Conservation (phyloP, 768 basidiomycete species). For the Paxillus involutus region DNA sequence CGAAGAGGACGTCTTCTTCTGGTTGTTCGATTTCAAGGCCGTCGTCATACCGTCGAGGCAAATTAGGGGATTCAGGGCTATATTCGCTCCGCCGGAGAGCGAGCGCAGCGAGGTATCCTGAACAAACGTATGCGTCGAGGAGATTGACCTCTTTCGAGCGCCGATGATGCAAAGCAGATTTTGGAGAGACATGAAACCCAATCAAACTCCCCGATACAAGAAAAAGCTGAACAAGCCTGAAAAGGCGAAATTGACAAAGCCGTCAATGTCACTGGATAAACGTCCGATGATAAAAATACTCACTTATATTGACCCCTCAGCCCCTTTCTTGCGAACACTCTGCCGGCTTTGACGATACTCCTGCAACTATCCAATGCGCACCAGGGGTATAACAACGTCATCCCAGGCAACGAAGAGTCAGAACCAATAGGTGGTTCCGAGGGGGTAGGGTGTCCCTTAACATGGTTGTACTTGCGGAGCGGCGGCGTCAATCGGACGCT, state of each 20-base stretch:
- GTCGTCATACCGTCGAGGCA: conserved; percentile 82
- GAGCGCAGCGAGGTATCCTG: conserved; percentile 79
- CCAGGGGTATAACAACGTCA: conserved; percentile 80
- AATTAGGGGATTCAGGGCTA: conserved; percentile 45
- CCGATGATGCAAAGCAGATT: conserved; percentile 55
- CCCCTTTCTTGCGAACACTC: conserved; percentile 70
- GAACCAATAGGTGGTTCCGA: conserved; percentile 55
- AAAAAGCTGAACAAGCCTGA: conserved; percentile 68
- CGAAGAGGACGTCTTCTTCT: conserved; percentile 86
- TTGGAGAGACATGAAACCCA: conserved; percentile 63
- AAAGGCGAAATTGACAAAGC: not conserved
- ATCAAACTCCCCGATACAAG: conserved; percentile 76
- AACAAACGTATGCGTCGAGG: conserved; percentile 77
- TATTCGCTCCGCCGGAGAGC: conserved; percentile 66
- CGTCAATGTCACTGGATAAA: not conserved
- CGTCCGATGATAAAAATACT: conserved; percentile 24
- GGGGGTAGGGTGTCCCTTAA: conserved; percentile 39
- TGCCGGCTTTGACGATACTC: conserved; percentile 71
- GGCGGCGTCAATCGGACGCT: conserved; percentile 63
- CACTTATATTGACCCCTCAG: conserved; percentile 78
- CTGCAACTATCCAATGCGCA: conserved; percentile 81
- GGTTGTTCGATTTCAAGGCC: conserved; percentile 86
- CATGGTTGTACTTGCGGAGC: conserved; percentile 27
- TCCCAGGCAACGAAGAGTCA: conserved; percentile 53
- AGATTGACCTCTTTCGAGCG: conserved; percentile 58